Percentiles rank a stretch among this genome's conserved stretches.
These are phyloP conservation scores for Trypanosoma boissoni DNA, from an alignment of 208 protist genomes.

Conservation along the genomic window DNA sequence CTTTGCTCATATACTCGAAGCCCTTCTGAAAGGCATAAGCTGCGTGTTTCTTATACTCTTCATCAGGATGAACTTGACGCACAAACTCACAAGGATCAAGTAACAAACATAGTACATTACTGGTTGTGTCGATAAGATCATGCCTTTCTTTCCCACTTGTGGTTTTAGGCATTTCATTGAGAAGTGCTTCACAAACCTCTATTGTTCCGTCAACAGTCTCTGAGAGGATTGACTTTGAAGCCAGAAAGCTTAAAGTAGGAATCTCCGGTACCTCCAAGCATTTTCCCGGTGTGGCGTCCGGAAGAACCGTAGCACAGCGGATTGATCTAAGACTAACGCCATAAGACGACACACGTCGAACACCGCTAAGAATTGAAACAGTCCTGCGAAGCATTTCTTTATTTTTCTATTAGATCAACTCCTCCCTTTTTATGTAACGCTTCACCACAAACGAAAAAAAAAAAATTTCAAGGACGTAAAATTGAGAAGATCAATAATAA, in stretches of 20 bases:
- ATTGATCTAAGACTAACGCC: background rate
- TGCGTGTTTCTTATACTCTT: constrained; percentile 78
- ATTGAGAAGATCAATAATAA: no score
- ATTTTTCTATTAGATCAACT: no score
- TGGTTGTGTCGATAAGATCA: constrained; percentile 90
- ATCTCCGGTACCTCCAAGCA: constrained; percentile 40
- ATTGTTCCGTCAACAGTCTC: constrained; percentile 74
- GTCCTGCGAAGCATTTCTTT: constrained; percentile 37
- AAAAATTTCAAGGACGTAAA: no score
- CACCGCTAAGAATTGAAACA: background rate
- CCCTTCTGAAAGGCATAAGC: constrained; percentile 79
- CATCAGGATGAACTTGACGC: constrained; percentile 86
- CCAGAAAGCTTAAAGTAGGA: constrained; percentile 78
- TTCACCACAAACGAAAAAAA: constrained; percentile 9
- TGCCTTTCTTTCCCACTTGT: constrained; percentile 77
- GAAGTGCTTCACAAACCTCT: constrained; percentile 66
- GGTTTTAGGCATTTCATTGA: constrained; percentile 62
- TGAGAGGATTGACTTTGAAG: constrained; percentile 47
- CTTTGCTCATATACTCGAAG: constrained; percentile 89
- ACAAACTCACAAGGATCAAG: constrained; percentile 93
- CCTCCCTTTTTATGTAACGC: constrained; percentile 5
- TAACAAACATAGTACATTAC: constrained; percentile 90
- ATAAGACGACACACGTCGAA: background rate
- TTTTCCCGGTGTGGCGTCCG: background rate
- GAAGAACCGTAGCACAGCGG: background rate